Evolutionary conservation across 495 filamentous ascomycete genomes (phyloP).

Genomic region (Podospora fimiseda): DNA sequence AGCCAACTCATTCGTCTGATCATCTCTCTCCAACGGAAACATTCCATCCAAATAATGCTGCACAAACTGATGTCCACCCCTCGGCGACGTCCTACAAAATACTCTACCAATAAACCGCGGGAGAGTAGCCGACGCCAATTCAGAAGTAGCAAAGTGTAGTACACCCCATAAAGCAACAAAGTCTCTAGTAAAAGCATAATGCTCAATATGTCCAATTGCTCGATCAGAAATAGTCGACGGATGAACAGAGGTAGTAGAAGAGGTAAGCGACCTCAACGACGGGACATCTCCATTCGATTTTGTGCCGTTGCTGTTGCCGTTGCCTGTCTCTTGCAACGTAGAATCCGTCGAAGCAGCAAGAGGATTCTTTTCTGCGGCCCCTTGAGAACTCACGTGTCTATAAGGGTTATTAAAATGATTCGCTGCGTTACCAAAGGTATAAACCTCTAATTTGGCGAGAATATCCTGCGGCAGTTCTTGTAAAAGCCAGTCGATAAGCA

Average conservation of each 20-base stretch:
- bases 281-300: background rate
- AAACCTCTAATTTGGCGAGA: constrained; percentile 68
- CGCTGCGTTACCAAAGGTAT: constrained; percentile 78
- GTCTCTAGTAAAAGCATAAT: constrained; percentile 73
- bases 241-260: background rate
- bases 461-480: constrained; percentile 64
- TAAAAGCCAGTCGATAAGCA: constrained; percentile 74
- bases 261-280: background rate
- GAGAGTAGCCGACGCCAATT: constrained; percentile 26
- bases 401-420: constrained; percentile 86
- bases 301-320: background rate
- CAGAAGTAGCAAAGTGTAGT: constrained; percentile 54
- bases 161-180: constrained; percentile 73
- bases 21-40: constrained; percentile 52
- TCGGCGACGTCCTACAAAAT: constrained; percentile 54
- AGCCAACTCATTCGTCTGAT: constrained; percentile 22
- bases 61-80: constrained; percentile 65
- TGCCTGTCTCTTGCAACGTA: constrained; percentile 1
- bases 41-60: constrained; percentile 80
- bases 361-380: constrained; percentile 17
- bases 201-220: constrained; percentile 69
- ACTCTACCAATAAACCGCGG: constrained; percentile 70
- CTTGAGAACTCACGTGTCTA: constrained; percentile 25
- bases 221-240: constrained; percentile 29
- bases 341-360: constrained; percentile 22